Evolutionary conservation across 1,284 basidiomycete species (phyloP).

Genomic region (Fomitopsis pinicola): DNA sequence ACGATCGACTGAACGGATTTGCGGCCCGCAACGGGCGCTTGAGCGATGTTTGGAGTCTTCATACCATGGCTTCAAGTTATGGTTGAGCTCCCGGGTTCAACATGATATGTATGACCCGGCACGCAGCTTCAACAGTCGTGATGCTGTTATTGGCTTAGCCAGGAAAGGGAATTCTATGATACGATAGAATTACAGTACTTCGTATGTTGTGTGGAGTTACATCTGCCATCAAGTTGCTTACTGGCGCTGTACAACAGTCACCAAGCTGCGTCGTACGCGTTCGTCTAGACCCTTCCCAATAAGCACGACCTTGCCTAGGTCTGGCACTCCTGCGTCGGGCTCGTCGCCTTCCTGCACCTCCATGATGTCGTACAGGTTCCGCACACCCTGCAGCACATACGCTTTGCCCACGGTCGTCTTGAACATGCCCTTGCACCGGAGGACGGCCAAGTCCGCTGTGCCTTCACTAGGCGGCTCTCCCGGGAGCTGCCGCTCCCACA

Average conservation of each 20-base stretch:
- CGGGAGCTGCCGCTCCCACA: conserved; percentile 69
- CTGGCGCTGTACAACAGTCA: conserved; percentile 10
- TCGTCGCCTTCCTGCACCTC: conserved; percentile 35
- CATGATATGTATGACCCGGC: too few relatives aligned
- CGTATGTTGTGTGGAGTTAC: too few relatives aligned
- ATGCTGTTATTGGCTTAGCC: too few relatives aligned
- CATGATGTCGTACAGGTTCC: conserved; percentile 79
- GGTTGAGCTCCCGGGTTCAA: too few relatives aligned
- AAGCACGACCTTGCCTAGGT: conserved; percentile 77
- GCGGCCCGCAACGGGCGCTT: neutral
- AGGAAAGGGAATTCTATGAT: too few relatives aligned
- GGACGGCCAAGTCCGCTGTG: conserved; percentile 44
- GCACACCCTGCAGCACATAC: conserved; percentile 82
- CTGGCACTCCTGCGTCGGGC: conserved; percentile 42
- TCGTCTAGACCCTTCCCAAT: conserved; percentile 78
- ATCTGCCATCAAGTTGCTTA: too few relatives aligned
- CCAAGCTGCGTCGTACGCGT: conserved; percentile 47
- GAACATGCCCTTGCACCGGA: conserved; percentile 85
- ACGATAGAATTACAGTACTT: too few relatives aligned
- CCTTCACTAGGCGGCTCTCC: conserved; percentile 18
- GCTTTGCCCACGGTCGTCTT: conserved; percentile 46
- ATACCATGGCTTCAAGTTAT: too few relatives aligned
- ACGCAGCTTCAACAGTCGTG: too few relatives aligned
- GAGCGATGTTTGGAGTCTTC: too few relatives aligned
- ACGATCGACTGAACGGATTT: neutral